Evolutionary conservation across 169 alveolate genomes (phyloP).

Genomic region (Amoebophrya sp.): DNA sequence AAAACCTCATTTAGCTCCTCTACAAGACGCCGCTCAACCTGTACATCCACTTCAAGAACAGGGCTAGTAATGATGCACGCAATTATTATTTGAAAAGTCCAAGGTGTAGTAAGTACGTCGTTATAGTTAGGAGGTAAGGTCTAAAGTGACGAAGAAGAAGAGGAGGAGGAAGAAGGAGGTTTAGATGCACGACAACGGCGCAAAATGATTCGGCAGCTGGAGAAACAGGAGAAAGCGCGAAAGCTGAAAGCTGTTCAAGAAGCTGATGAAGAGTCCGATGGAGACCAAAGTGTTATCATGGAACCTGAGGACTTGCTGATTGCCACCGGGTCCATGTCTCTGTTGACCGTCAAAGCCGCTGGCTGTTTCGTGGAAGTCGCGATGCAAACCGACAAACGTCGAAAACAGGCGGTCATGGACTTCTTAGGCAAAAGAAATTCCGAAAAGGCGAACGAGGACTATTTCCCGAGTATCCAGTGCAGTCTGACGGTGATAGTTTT

Average conservation of each 20-base stretch:
- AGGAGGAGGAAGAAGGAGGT: background rate
- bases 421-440: background rate
- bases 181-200: background rate
- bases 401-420: background rate
- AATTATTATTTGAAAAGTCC: no score
- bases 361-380: background rate
- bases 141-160: background rate
- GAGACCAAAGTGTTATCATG: background rate
- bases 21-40: no score
- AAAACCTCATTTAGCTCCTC: no score
- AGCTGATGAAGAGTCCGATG: background rate
- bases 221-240: background rate
- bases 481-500: background rate
- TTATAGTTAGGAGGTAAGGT: no score
- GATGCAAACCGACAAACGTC: conserved; percentile 7
- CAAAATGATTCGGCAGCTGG: background rate
- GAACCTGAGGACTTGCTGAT: background rate
- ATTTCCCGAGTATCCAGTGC: background rate
- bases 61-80: no score
- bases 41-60: no score
- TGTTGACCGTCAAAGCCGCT: background rate
- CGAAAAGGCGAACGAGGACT: conserved; percentile 1
- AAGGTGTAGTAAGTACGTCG: no score
- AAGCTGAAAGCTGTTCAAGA: background rate
- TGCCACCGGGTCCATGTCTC: background rate